Conservation (phyloP, 73 alveolate species). For the Halteria grandinella region DNA sequence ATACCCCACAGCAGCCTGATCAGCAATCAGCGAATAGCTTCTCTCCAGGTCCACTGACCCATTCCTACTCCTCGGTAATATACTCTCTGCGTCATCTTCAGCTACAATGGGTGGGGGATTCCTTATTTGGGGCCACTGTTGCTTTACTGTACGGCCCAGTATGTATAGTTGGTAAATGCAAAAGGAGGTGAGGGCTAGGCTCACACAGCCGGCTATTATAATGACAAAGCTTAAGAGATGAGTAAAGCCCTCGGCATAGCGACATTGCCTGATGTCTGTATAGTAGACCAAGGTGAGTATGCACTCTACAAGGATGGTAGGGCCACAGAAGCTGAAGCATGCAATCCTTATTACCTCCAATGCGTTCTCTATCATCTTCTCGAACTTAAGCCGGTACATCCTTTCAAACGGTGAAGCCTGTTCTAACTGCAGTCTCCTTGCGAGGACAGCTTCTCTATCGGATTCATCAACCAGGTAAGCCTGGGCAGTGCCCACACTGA, state of each 20-base stretch:
- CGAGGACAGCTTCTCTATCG: not conserved
- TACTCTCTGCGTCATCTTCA: no score
- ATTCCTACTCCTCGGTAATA: no score
- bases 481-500: slow-evolving; percentile 51
- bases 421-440: slow-evolving; percentile 10
- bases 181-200: slow-evolving; percentile 26
- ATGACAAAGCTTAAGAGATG: slow-evolving; percentile 12
- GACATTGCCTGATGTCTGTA: not conserved
- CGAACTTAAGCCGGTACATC: slow-evolving; percentile 18
- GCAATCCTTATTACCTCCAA: slow-evolving; percentile 39
- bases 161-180: slow-evolving; percentile 14
- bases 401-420: slow-evolving; percentile 8
- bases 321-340: slow-evolving; percentile 47
- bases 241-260: slow-evolving; percentile 33
- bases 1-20: no score
- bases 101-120: no score
- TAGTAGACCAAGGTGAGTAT: slow-evolving; percentile 22
- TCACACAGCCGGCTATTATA: slow-evolving; percentile 29
- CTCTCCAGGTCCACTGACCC: no score
- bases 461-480: slow-evolving; percentile 35
- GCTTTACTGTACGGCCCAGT: slow-evolving; percentile 44
- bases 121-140: slow-evolving; percentile 30
- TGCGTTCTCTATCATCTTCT: slow-evolving; percentile 39
- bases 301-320: slow-evolving; percentile 36
- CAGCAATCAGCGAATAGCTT: no score